phyloP scores from a whole-genome alignment of 2,329 filamentous ascomycete species.

The Pleurostoma richardsiae region DNA sequence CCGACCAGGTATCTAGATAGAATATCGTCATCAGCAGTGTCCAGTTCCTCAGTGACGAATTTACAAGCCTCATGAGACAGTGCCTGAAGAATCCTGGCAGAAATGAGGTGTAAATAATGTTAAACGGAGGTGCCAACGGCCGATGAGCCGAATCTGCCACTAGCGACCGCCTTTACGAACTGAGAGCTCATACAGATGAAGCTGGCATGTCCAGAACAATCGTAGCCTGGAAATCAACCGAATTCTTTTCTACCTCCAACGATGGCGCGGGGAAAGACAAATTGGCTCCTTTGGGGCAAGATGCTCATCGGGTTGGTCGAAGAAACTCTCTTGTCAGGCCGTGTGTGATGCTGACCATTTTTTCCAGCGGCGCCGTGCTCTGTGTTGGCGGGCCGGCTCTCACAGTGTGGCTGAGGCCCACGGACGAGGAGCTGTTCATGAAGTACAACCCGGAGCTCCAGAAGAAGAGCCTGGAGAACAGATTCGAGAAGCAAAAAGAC shows the following conservation, averaged over 20 bases:
- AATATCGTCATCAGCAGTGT: too few relatives aligned
- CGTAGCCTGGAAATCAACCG: too few relatives aligned
- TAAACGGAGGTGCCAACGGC: too few relatives aligned
- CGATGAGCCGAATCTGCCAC: too few relatives aligned
- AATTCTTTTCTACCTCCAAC: neutral
- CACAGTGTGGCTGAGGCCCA: conserved; percentile 73
- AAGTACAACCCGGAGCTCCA: conserved; percentile 94
- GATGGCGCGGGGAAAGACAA: conserved; percentile 43
- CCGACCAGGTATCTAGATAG: too few relatives aligned
- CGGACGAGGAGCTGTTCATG: conserved; percentile 88
- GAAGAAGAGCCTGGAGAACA: conserved; percentile 75
- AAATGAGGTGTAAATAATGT: too few relatives aligned
- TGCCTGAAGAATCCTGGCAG: too few relatives aligned
- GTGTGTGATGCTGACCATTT: conserved; percentile 6
- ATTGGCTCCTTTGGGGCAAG: conserved; percentile 60
- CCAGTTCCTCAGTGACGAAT: too few relatives aligned
- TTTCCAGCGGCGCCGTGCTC: conserved; percentile 60
- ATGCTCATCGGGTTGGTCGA: conserved; percentile 62
- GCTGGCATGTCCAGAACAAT: too few relatives aligned
- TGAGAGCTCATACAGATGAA: too few relatives aligned
- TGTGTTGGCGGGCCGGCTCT: conserved; percentile 82
- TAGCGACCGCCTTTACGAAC: too few relatives aligned
- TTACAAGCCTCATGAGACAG: too few relatives aligned
- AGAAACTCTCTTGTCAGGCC: neutral
- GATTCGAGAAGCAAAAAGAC: conserved; percentile 72